These are phyloP conservation scores for Saccharomycopsis vini DNA, from an alignment of 805 yeast genomes.

Conservation along the genomic window DNA sequence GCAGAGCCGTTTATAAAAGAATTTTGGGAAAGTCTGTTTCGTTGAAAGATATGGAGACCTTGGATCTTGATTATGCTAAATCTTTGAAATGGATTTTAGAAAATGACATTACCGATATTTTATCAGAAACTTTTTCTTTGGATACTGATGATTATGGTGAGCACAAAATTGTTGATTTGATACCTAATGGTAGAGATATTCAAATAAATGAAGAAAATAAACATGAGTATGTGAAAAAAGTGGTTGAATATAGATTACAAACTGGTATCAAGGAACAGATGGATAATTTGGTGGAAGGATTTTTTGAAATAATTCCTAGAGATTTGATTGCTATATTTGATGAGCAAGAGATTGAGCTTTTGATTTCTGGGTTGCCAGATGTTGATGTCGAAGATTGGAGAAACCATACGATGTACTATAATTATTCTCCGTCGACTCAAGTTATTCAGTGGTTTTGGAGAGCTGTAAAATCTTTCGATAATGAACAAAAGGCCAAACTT, in stretches of 20 bases:
- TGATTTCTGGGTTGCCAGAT: conserved; percentile 92
- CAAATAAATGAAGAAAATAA: conserved; percentile 88
- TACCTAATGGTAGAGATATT: conserved; percentile 72
- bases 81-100: conserved; percentile 94
- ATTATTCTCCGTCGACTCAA: conserved; percentile 72
- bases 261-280: conserved; percentile 81
- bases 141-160: conserved; percentile 93
- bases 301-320: conserved; percentile 81
- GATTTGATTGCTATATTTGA: conserved; percentile 81
- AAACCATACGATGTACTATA: conserved; percentile 69
- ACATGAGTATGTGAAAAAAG: conserved; percentile 74
- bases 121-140: conserved; percentile 88
- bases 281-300: conserved; percentile 77
- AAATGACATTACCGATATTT: conserved; percentile 87
- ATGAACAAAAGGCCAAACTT: conserved; percentile 87
- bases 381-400: conserved; percentile 96
- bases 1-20: conserved; percentile 87
- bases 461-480: conserved; percentile 88
- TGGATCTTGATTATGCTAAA: conserved; percentile 92
- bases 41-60: conserved; percentile 93
- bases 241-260: conserved; percentile 80
- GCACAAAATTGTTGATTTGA: conserved; percentile 71
- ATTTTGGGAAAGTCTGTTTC: conserved; percentile 73
- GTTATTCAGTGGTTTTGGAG: conserved; percentile 98
- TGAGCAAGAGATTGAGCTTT: conserved; percentile 88